Evolutionary conservation across 2,329 filamentous ascomycete genomes (phyloP), one percentile per base, ranked within the genome.

Genomic region (Botrytis hyacinthi): DNA sequence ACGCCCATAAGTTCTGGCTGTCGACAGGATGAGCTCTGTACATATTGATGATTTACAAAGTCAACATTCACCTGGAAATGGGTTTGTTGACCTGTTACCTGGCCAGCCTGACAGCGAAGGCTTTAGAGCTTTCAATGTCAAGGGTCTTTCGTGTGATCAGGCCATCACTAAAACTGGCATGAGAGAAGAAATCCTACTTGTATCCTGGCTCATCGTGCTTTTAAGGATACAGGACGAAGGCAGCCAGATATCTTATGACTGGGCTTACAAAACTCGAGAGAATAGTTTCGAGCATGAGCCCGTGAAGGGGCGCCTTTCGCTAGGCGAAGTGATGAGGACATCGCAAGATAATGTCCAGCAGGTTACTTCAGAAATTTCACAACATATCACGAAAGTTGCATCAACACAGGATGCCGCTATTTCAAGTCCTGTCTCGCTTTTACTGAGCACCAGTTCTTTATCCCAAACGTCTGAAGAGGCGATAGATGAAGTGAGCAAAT

Each of bases 191-290:
- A 70, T 83, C 26, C 29, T 86, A 20, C 81, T 86, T 18, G 62
- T 83, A 51, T 81, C 85, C 59, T 86, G 85, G 85, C 80, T 85
- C 22, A 79, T 85, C 20, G 81, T 84, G 10, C 82, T 86, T 12
- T 73, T 85, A 72, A 81, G 84, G 18, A 84, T 82, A 1, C 79
- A 80, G 16, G 85, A 86, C 75, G 82, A 82, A 26, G 54, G 54
- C 7, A 79, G 78, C 51, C 78, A 81, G 26, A 75, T 81, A 18
- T 76, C 67, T 22, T 86, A 78, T 74, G 82, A 85, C 6, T 86
- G 84, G 84, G 68, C 68, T 8, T 70, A 70, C 22, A 70, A 61
- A 46, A 46, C 75, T 79, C 5, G 83, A 83, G 70, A 74, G 44
- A 73, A 78, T 72, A 74, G 29, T 16, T 59, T 51, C 48, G 73